A percentile compares a stretch with the other conserved stretches of the same genome.
Evolutionary conservation across 2,329 filamentous ascomycete genomes (phyloP).

Genomic region (Penicillium brasilianum): DNA sequence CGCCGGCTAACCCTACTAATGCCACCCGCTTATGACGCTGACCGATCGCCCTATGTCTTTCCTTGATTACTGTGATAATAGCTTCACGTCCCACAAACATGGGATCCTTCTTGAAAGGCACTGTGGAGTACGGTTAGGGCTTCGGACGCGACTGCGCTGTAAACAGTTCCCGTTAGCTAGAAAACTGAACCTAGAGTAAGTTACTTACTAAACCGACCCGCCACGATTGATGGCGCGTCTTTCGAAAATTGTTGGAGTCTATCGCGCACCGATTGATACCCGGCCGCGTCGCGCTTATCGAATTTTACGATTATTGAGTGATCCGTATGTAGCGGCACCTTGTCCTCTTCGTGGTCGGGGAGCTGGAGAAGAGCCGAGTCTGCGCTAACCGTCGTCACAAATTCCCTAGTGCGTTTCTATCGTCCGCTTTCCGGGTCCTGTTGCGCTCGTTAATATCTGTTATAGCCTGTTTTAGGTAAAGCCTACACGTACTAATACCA

Average conservation of each 20-base stretch:
- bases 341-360: neutral
- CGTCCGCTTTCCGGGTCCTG: neutral
- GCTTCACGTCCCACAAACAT: conserved; percentile 19
- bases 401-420: neutral
- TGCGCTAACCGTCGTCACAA: neutral
- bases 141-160: conserved; percentile 8
- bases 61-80: conserved; percentile 16
- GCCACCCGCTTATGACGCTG: conserved; percentile 14
- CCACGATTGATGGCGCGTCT: neutral
- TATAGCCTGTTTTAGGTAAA: neutral
- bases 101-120: conserved; percentile 21
- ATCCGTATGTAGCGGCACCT: neutral
- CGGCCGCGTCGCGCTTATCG: neutral
- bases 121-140: conserved; percentile 15
- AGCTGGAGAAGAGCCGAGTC: conserved; percentile 2
- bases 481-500: neutral
- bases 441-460: neutral
- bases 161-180: neutral
- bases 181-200: neutral
- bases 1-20: conserved; percentile 15
- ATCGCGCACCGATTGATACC: neutral
- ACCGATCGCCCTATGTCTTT: conserved; percentile 3
- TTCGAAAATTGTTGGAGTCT: neutral
- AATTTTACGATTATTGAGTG: neutral
- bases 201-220: neutral